Conservation (phyloP, 345 rosid genomes). For the Lagerstroemia speciosa region DNA sequence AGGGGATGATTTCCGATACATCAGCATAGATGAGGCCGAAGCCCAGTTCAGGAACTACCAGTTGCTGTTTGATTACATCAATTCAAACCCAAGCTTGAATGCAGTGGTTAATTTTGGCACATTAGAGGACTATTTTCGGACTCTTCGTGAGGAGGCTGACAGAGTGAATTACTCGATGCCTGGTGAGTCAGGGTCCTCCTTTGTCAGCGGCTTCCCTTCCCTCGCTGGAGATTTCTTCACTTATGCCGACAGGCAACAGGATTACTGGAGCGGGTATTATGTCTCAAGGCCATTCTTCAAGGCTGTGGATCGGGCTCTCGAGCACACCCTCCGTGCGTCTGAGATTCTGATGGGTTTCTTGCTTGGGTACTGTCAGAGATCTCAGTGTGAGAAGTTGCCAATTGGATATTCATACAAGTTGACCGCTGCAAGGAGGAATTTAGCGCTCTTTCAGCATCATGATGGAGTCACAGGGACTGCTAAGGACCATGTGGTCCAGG, state of each 20-base stretch:
- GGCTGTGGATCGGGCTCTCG: slow-evolving; percentile 94
- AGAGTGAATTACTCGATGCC: slow-evolving; percentile 73
- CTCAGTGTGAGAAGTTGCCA: slow-evolving; percentile 80
- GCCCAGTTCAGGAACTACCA: slow-evolving; percentile 94
- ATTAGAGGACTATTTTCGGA: slow-evolving; percentile 73
- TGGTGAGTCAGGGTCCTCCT: slow-evolving; percentile 71
- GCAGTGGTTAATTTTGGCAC: slow-evolving; percentile 91
- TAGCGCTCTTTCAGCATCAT: slow-evolving; percentile 99
- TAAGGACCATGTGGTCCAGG: slow-evolving; percentile 85
- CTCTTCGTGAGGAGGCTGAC: slow-evolving; percentile 77
- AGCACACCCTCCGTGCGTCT: slow-evolving; percentile 80
- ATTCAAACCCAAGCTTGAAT: slow-evolving; percentile 73
- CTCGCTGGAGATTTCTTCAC: slow-evolving; percentile 96
- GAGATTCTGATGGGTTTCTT: slow-evolving; percentile 85
- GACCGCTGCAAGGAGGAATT: slow-evolving; percentile 91
- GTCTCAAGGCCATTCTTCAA: slow-evolving; percentile 97
- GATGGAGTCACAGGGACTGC: slow-evolving; percentile 99
- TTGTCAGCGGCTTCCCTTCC: slow-evolving; percentile 87
- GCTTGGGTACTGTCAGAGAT: slow-evolving; percentile 79
- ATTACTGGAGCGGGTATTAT: slow-evolving; percentile 99
- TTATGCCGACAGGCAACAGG: slow-evolving; percentile 84
- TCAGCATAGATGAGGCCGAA: slow-evolving; percentile 80
- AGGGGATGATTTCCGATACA: slow-evolving; percentile 93
- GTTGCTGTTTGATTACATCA: slow-evolving; percentile 76
- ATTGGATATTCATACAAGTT: slow-evolving; percentile 64